A percentile compares a stretch with the other conserved stretches of the same genome.
Conservation (phyloP, 139 green algal genomes). For the Coelastrella sp. region DNA sequence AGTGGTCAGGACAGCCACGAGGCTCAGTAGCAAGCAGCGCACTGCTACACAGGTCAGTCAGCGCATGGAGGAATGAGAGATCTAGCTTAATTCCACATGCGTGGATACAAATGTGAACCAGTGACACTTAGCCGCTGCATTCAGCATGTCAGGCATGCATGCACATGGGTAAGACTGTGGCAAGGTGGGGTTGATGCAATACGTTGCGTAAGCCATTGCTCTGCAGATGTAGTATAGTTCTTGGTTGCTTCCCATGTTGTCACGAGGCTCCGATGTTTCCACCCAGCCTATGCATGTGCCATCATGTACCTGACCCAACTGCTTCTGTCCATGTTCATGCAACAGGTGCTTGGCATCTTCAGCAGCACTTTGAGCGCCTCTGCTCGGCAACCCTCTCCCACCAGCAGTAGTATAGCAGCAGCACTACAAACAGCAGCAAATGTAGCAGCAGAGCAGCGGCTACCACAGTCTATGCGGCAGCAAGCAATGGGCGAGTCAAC, state of each 20-base stretch:
- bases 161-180: no score
- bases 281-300: background rate
- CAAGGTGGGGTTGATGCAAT: no score
- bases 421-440: background rate
- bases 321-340: background rate
- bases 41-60: background rate
- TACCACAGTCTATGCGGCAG: background rate
- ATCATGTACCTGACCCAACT: background rate
- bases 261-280: no score
- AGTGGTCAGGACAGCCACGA: background rate
- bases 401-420: background rate
- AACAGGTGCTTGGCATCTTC: background rate
- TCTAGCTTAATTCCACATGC: no score
- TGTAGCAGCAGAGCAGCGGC: constrained; percentile 10
- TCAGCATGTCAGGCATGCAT: no score
- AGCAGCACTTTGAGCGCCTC: background rate
- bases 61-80: background rate
- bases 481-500: no score
- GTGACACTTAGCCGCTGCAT: background rate
- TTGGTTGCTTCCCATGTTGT: no score
- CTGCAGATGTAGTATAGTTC: no score
- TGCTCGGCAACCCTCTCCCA: background rate
- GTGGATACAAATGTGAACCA: no score
- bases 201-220: no score
- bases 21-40: background rate